Conservation (phyloP, 495 filamentous ascomycete genomes). For the Hypoxylon trugodes region DNA sequence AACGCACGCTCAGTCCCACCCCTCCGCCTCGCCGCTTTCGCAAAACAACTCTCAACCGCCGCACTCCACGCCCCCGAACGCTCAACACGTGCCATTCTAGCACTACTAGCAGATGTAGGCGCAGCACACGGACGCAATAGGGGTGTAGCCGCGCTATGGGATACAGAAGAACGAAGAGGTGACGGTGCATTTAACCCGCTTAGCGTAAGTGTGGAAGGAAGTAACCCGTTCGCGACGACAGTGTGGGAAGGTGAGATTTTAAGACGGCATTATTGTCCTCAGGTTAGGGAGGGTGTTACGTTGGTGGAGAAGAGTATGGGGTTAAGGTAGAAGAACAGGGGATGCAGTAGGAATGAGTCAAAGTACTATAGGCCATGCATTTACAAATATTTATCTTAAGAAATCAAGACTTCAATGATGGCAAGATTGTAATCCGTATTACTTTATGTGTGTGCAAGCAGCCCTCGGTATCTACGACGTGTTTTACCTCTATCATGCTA, state of each 20-base stretch:
- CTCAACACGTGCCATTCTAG: conserved; percentile 77
- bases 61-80: conserved; percentile 91
- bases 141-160: conserved; percentile 78
- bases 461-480: too few species aligned
- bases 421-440: too few species aligned
- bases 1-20: conserved; percentile 71
- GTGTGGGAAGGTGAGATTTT: conserved; percentile 95
- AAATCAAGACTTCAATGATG: too few species aligned
- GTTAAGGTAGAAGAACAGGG: not conserved
- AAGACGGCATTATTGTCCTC: conserved; percentile 84
- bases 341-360: too few species aligned
- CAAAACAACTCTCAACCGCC: conserved; percentile 85
- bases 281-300: conserved; percentile 77
- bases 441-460: too few species aligned
- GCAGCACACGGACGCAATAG: conserved; percentile 74
- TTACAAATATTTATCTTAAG: too few species aligned
- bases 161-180: conserved; percentile 89
- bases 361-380: too few species aligned
- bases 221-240: conserved; percentile 78
- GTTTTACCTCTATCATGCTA: too few species aligned
- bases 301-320: conserved; percentile 69
- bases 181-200: conserved; percentile 61
- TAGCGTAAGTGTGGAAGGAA: conserved; percentile 45
- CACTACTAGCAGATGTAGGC: conserved; percentile 75
- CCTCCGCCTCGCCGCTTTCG: conserved; percentile 83